These are phyloP conservation scores for Setomelanomma holmii DNA, from an alignment of 2,329 filamentous ascomycete genomes.

Conservation along the genomic window DNA sequence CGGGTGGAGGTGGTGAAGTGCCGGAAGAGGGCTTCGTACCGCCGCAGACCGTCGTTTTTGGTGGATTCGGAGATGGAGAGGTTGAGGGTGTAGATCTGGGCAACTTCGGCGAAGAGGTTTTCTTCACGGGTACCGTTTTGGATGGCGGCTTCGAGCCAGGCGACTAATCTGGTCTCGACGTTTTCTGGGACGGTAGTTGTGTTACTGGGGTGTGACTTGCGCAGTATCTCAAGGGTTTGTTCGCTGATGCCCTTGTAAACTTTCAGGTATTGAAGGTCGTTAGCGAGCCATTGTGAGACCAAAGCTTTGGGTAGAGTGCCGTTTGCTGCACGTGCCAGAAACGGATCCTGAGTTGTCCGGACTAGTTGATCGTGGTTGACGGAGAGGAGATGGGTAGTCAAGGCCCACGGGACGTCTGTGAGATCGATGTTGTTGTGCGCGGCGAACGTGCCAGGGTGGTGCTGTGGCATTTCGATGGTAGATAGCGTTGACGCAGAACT, in stretches of 20 bases:
- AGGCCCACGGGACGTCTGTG: slow-evolving; percentile 31
- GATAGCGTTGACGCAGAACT: slow-evolving; percentile 16
- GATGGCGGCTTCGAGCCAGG: slow-evolving; percentile 41
- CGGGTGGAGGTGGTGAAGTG: slow-evolving; percentile 9
- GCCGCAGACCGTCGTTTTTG: slow-evolving; percentile 37
- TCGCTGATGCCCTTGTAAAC: slow-evolving; percentile 31
- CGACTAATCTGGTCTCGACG: slow-evolving; percentile 31
- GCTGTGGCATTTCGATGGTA: slow-evolving; percentile 13
- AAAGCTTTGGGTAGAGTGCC: slow-evolving; percentile 38
- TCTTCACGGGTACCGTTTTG: slow-evolving; percentile 43
- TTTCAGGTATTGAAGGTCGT: slow-evolving; percentile 43
- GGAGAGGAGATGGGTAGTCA: slow-evolving; percentile 42
- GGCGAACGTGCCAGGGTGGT: slow-evolving; percentile 29
- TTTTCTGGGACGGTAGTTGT: slow-evolving; percentile 22
- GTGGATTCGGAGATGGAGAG: slow-evolving; percentile 18
- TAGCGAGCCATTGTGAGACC: slow-evolving; percentile 44
- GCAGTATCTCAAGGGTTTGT: slow-evolving; percentile 15
- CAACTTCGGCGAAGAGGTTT: slow-evolving; percentile 40
- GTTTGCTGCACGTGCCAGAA: slow-evolving; percentile 38
- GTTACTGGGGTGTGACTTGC: slow-evolving; percentile 11
- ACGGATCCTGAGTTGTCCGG: slow-evolving; percentile 39
- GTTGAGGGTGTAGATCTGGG: slow-evolving; percentile 34
- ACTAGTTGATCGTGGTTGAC: slow-evolving; percentile 34
- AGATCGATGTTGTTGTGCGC: slow-evolving; percentile 20
- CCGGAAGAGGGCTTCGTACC: slow-evolving; percentile 38